Percentiles rank a stretch among this genome's conserved stretches.
Evolutionary conservation across 116 monocot species (phyloP).

Genomic region (Thalassia testudinum): DNA sequence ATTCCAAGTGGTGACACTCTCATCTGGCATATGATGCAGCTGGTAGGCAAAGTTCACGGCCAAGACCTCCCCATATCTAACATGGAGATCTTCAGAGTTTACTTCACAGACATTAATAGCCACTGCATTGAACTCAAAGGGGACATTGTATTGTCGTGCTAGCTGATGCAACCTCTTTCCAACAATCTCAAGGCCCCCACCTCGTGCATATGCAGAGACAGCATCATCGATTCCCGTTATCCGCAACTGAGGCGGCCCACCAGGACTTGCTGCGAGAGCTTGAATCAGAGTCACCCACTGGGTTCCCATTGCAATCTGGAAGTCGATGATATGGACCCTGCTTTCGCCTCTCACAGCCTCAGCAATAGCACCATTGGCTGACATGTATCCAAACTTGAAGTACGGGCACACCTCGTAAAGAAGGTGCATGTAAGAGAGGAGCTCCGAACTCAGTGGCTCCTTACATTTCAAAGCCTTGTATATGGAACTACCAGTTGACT

Average conservation of each 20-base stretch:
- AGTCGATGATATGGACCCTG: conserved; percentile 81
- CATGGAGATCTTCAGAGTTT: conserved; percentile 30
- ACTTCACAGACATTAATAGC: conserved; percentile 43
- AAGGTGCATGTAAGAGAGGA: conserved; percentile 86
- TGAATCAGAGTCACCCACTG: conserved; percentile 89
- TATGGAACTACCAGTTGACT: conserved; percentile 67
- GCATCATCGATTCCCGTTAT: conserved; percentile 90
- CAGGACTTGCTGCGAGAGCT: conserved; percentile 67
- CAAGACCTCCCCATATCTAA: conserved; percentile 54
- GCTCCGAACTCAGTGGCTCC: conserved; percentile 62
- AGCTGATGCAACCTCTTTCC: conserved; percentile 43
- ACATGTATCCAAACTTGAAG: conserved; percentile 94
- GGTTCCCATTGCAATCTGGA: conserved; percentile 78
- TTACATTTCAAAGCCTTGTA: conserved; percentile 83
- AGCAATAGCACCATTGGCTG: conserved; percentile 97
- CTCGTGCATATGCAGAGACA: conserved; percentile 56
- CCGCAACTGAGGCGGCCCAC: conserved; percentile 63
- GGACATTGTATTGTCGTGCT: conserved; percentile 49
- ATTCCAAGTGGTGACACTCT: conserved; percentile 75
- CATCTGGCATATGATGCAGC: conserved; percentile 87
- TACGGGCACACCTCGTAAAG: conserved; percentile 68
- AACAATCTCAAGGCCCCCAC: conserved; percentile 67
- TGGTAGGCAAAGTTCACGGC: conserved; percentile 79
- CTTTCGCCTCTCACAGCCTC: conserved; percentile 64
- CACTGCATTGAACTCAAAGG: conserved; percentile 64